These are phyloP conservation scores for Epichloe baconii DNA, from an alignment of 2,329 filamentous ascomycete genomes.

Conservation along the genomic window DNA sequence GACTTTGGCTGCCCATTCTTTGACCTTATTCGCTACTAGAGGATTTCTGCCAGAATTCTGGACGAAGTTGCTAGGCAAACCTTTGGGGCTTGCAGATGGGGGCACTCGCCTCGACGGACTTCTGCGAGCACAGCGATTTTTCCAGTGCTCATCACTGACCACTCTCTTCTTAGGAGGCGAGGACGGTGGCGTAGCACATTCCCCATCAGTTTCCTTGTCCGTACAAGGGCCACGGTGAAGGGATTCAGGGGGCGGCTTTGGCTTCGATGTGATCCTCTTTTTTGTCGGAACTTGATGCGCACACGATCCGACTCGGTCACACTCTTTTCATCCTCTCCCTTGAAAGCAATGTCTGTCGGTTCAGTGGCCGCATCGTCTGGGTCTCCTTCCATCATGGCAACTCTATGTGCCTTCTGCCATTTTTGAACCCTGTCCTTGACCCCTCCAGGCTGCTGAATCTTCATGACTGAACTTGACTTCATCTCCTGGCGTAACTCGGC, in stretches of 20 bases:
- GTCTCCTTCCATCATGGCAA: constrained; percentile 41
- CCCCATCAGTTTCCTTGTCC: constrained; percentile 10
- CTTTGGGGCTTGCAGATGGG: constrained; percentile 16
- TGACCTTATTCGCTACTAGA: constrained; percentile 44
- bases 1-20: constrained; percentile 46
- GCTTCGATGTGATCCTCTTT: constrained; percentile 22
- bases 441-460: constrained; percentile 48
- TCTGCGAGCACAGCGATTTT: constrained; percentile 43
- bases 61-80: constrained; percentile 45
- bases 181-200: constrained; percentile 18
- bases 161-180: constrained; percentile 77
- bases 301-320: constrained; percentile 49
- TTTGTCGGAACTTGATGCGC: constrained; percentile 41
- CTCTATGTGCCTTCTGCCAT: constrained; percentile 72
- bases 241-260: constrained; percentile 13
- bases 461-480: constrained; percentile 44
- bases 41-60: constrained; percentile 40
- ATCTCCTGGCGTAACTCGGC: constrained; percentile 37
- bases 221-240: constrained; percentile 14
- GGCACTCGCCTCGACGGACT: constrained; percentile 30
- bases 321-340: constrained; percentile 41
- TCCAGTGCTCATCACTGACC: constrained; percentile 87
- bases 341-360: constrained; percentile 48
- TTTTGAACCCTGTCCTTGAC: constrained; percentile 67
- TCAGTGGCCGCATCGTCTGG: constrained; percentile 41